A percentile compares a stretch with the other conserved stretches of the same genome.
Conservation (phyloP, 495 filamentous ascomycete genomes). For the Pyrenula aspistea region DNA sequence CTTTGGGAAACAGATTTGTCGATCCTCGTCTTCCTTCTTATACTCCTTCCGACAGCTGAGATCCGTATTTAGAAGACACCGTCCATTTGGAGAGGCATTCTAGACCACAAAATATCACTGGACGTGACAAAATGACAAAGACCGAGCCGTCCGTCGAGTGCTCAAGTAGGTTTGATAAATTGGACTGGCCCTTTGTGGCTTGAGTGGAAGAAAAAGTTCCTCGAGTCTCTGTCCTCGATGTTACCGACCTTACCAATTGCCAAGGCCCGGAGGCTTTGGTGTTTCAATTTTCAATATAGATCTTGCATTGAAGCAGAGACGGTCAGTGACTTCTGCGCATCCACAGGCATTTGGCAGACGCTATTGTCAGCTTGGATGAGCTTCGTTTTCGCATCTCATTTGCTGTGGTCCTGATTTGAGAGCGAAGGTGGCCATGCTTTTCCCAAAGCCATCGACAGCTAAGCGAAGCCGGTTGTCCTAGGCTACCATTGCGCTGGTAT, state of each 20-base stretch:
- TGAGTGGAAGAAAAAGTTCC: background rate
- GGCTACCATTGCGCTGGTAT: too few relatives aligned
- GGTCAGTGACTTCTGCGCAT: background rate
- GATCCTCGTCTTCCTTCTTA: background rate
- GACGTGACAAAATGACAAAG: background rate
- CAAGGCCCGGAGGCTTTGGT: background rate
- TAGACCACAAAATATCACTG: background rate
- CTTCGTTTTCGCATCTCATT: background rate
- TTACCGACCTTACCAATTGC: background rate
- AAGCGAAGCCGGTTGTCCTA: too few relatives aligned
- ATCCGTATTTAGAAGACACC: background rate
- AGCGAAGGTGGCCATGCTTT: background rate
- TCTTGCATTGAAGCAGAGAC: background rate
- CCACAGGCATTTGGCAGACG: background rate
- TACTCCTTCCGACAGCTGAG: background rate
- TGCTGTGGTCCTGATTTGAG: background rate
- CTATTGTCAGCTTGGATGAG: background rate
- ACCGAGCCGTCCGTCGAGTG: background rate
- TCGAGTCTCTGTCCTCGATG: background rate
- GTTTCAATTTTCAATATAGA: background rate
- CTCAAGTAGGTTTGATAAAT: background rate
- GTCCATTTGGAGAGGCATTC: background rate
- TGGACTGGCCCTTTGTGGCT: background rate
- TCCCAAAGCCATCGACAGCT: too few relatives aligned
- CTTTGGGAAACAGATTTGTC: background rate